These are phyloP conservation scores for Beauveria sp. DNA, from an alignment of 2,329 filamentous ascomycete species.

Conservation along the genomic window DNA sequence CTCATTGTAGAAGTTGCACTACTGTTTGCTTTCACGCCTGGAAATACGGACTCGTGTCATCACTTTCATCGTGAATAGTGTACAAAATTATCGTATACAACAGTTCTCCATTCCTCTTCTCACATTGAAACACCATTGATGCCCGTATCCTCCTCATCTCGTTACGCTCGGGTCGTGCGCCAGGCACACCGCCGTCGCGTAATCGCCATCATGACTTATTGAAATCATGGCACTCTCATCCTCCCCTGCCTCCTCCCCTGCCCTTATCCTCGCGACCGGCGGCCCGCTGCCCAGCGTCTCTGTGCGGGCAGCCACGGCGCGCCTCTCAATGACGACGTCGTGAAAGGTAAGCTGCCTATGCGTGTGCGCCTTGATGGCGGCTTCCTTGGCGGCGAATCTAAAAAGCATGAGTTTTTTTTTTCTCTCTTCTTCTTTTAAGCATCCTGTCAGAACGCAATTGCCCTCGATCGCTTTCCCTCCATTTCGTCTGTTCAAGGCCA, in stretches of 20 bases:
- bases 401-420: too few relatives aligned
- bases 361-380: conserved; percentile 63
- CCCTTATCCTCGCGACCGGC: conserved; percentile 36
- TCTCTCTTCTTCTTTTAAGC: too few relatives aligned
- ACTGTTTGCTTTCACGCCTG: background rate
- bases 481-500: too few relatives aligned
- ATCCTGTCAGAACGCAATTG: too few relatives aligned
- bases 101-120: too few relatives aligned
- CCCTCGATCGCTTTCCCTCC: too few relatives aligned
- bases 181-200: conserved; percentile 64
- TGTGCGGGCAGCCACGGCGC: conserved; percentile 15
- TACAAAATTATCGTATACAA: background rate
- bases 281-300: conserved; percentile 29
- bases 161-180: conserved; percentile 26
- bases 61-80: background rate
- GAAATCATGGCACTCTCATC: conserved; percentile 59
- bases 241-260: conserved; percentile 17
- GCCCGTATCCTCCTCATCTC: background rate
- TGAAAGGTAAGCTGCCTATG: conserved; percentile 53
- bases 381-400: conserved; percentile 66
- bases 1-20: background rate
- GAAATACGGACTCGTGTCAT: background rate
- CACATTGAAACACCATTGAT: background rate
- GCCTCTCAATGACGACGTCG: conserved; percentile 43
- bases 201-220: conserved; percentile 83